Evolutionary conservation across 176 grass and related monocot genomes (phyloP), one percentile per base, ranked within the genome.

Genomic region (Bonia amplexicaulis): DNA sequence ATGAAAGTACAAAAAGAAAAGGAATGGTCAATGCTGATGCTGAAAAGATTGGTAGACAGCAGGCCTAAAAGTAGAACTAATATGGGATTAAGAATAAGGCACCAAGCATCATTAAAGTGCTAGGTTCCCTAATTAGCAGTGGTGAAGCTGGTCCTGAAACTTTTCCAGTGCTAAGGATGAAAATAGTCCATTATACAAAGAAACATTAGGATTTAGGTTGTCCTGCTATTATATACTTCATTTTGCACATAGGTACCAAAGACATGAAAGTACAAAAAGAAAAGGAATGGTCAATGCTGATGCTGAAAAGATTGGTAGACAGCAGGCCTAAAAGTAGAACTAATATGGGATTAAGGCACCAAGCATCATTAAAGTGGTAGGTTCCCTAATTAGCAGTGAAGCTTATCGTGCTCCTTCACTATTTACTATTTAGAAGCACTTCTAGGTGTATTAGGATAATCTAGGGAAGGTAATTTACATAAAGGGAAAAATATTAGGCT

Each of bases 1-100:
- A 67, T 66, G 23, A 65, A 74, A 45, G 69, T 81, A 67, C 44
- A 72, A 73, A 60, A 25, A 23, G n/a, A 70, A 71, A 60, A 22
- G 16, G 44, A 41, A 71, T 46, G 39, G 8, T 45, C 44, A 1
- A 58, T 60, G n/a, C 16, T 60, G 66, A 45, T 3, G 22, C 37
- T 26, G n/a, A n/a, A 15, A 63, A 41, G 42, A 73, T 7, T 8
- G 22, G 57, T 41, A 64, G 22, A 86, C 45, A 40, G 26, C 12
- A 46, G 14, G 51, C 27, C 9, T 79, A 69, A 79, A 79, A 61
- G 85, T 64, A 51, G 23, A 79, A 55, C 17, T 66, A 42, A 22
- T 17, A 71, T 9, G n/a, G n/a, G n/a, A n/a, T n/a, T n/a, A n/a
- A n/a, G n/a, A n/a, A n/a, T n/a, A n/a, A n/a, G n/a, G n/a, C n/a